These are phyloP conservation scores for Tuber microsphaerosporum DNA, from an alignment of 495 filamentous ascomycete genomes.

Conservation along the genomic window DNA sequence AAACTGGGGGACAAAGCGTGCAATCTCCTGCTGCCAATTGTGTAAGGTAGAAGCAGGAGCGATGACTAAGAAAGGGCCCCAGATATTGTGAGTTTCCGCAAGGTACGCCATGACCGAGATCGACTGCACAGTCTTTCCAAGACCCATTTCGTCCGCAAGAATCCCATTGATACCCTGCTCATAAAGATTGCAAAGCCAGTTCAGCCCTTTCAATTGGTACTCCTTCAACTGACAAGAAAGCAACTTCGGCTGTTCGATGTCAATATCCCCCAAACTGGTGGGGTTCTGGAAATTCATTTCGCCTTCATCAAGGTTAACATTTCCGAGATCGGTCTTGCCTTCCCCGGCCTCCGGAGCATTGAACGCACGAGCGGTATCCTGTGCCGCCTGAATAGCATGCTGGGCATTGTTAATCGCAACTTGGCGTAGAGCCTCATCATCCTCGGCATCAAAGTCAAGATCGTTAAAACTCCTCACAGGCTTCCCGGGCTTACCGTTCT, in stretches of 20 bases:
- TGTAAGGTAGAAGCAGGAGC: slow-evolving; percentile 93
- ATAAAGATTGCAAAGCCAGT: slow-evolving; percentile 98
- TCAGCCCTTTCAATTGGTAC: slow-evolving; percentile 96
- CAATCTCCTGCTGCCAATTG: slow-evolving; percentile 99
- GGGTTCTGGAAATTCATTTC: slow-evolving; percentile 99
- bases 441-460: slow-evolving; percentile 90
- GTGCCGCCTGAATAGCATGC: slow-evolving; percentile 88
- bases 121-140: slow-evolving; percentile 96
- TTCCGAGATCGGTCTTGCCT: slow-evolving; percentile 45
- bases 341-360: slow-evolving; percentile 59
- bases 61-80: slow-evolving; percentile 96
- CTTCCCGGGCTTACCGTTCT: slow-evolving; percentile 50
- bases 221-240: slow-evolving; percentile 91
- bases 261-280: slow-evolving; percentile 82
- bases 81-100: slow-evolving; percentile 92
- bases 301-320: slow-evolving; percentile 61
- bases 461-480: slow-evolving; percentile 84
- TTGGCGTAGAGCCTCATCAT: slow-evolving; percentile 70
- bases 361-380: slow-evolving; percentile 86
- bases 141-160: slow-evolving; percentile 97
- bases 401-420: slow-evolving; percentile 95
- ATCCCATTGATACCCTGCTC: slow-evolving; percentile 99
- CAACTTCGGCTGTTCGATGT: slow-evolving; percentile 90
- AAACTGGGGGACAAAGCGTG: slow-evolving; percentile 83
- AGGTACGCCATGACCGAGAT: slow-evolving; percentile 99